A percentile compares a stretch with the other conserved stretches of the same genome.
Evolutionary conservation across 176 grass and related monocot genomes (phyloP).

Genomic region (Poa pratensis): DNA sequence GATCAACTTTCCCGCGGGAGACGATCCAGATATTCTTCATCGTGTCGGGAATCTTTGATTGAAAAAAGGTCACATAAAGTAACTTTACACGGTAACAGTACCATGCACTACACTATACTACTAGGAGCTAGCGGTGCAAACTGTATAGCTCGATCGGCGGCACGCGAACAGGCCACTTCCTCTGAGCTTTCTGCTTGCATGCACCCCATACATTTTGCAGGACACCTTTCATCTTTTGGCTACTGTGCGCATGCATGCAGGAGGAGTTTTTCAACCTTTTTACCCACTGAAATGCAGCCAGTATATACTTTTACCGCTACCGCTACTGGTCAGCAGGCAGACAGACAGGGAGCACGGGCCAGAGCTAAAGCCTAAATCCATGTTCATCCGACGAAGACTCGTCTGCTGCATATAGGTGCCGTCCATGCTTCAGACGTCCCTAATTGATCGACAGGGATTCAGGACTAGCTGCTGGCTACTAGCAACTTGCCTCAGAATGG

Average conservation of each 20-base stretch:
- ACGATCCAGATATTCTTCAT: conserved; percentile 24
- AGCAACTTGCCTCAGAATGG: not conserved
- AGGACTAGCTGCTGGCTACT: conserved; percentile 8
- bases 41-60: conserved; percentile 23
- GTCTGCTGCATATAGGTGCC: not conserved
- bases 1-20: not conserved
- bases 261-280: conserved; percentile 19
- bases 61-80: not conserved
- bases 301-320: conserved; percentile 2
- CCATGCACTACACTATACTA: conserved; percentile 10
- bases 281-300: not conserved
- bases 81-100: conserved; percentile 33
- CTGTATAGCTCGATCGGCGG: not conserved
- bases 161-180: not conserved
- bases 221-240: conserved; percentile 1
- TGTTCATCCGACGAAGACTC: conserved; percentile 12
- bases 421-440: conserved; percentile 6
- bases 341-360: not conserved
- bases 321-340: not conserved
- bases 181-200: not conserved
- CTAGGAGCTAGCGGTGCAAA: not conserved
- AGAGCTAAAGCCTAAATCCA: conserved; percentile 37
- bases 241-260: conserved; percentile 8
- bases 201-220: not conserved
- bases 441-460: conserved; percentile 1